Evolutionary conservation across 129 eudicot genomes (phyloP), one percentile per base, ranked within the genome.

Genomic region (Rutidosis leptorrhynchoides): DNA sequence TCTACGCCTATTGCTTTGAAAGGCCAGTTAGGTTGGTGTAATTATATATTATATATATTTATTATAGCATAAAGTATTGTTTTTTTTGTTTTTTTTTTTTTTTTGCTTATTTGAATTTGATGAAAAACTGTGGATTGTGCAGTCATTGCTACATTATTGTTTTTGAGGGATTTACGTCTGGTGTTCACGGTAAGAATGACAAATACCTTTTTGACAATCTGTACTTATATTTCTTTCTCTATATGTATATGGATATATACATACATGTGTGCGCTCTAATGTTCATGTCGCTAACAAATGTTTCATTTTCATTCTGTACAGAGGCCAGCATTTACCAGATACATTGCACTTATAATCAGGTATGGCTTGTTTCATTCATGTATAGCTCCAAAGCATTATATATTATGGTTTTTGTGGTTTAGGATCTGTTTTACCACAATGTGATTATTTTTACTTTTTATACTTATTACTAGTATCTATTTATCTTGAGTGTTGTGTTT

Each of bases 1-100:
- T 59, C 84, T 24, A 67, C 78, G 65, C 43, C 83, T 26, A 45
- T 72, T 45, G 78, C 86, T 62, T 76, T 93, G 77, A 89, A 82
- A 76, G 93, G 99, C 68, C 95, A 93, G 77, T 69, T 96, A 89
- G 99, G 99, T 93, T 78, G 16, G 83, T 70, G 15, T 70, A 9
- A 21, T 32, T 30, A 46, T 75, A 29, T 21, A 49, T 0, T 49
- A 24, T 19, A 20, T 68, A 16, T 28, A 11, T 37, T 68, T 21
- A 37, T 32, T 21, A 16, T 53, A 48, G 37, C 27, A 62, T 27
- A 1, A 62, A 49, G 26, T n/a, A 53, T 40, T 58, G 24, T 40
- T 52, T 68, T n/a, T n/a, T n/a, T n/a, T n/a, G n/a, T n/a, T n/a
- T n/a, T n/a, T n/a, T n/a, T n/a, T n/a, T n/a, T n/a, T n/a, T n/a